phyloP scores from a whole-genome alignment of 768 basidiomycete species.

The Amanita molliuscula region DNA sequence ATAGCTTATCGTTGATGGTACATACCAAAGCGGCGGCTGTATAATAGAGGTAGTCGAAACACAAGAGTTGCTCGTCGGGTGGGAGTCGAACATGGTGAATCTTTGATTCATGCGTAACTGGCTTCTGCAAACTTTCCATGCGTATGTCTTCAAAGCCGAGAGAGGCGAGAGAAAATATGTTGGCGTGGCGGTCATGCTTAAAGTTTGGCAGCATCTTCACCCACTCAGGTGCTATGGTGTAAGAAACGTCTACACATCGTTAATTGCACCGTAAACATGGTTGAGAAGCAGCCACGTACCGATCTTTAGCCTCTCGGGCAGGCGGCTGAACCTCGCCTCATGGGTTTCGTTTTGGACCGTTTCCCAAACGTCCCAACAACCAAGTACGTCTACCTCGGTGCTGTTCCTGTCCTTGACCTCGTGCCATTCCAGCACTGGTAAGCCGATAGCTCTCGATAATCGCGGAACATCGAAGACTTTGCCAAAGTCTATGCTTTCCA shows the following conservation, averaged over 20 bases:
- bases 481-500: constrained; percentile 44
- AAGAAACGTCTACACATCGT: constrained; percentile 35
- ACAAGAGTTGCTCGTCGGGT: constrained; percentile 40
- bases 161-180: constrained; percentile 36
- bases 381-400: constrained; percentile 31
- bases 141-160: constrained; percentile 36
- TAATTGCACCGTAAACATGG: background rate
- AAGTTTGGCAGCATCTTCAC: constrained; percentile 35
- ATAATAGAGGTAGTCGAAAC: constrained; percentile 45
- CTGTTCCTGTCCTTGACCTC: constrained; percentile 44
- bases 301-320: constrained; percentile 27
- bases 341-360: constrained; percentile 29
- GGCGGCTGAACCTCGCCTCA: constrained; percentile 27
- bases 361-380: constrained; percentile 49
- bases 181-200: constrained; percentile 32
- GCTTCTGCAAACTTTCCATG: constrained; percentile 24
- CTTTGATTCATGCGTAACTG: constrained; percentile 24
- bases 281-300: constrained; percentile 20
- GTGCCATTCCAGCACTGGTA: constrained; percentile 51
- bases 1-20: background rate
- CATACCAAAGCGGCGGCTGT: constrained; percentile 35
- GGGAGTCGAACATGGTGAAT: constrained; percentile 31
- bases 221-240: constrained; percentile 37
- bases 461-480: constrained; percentile 52
- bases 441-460: constrained; percentile 30